phyloP scores from a whole-genome alignment of 1,284 basidiomycete species.

The Prillingera fragicola region DNA sequence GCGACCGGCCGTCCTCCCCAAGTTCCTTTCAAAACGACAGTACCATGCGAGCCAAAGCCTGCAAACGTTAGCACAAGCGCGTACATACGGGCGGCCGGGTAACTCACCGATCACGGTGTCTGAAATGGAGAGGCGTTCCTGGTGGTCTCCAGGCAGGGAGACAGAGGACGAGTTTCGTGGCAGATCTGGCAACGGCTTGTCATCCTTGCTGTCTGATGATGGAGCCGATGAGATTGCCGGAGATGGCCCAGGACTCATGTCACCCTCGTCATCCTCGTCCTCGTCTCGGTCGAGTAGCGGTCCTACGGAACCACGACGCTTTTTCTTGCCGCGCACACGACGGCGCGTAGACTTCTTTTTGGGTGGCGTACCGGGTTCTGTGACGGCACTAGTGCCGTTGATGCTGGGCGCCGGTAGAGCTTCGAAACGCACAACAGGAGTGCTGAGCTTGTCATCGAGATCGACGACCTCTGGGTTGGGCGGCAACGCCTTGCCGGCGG shows the following conservation, averaged over 20 bases:
- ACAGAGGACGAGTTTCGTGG: conserved; percentile 34
- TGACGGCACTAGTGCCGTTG: background rate
- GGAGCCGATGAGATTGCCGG: background rate
- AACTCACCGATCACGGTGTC: conserved; percentile 69
- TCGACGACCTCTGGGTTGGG: background rate
- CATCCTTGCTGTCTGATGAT: conserved; percentile 13
- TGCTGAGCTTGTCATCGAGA: background rate
- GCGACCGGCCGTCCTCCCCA: conserved; percentile 94
- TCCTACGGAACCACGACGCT: conserved; percentile 25
- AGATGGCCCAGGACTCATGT: conserved; percentile 1
- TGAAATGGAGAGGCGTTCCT: conserved; percentile 58
- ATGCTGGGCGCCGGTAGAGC: conserved; percentile 2
- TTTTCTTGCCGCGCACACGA: conserved; percentile 34
- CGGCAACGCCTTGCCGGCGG: conserved; percentile 6
- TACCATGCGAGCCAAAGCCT: conserved; percentile 96
- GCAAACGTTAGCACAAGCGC: conserved; percentile 3
- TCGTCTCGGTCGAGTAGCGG: conserved; percentile 50
- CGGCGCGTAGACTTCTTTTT: conserved; percentile 32
- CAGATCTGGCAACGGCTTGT: conserved; percentile 39
- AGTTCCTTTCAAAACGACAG: conserved; percentile 87
- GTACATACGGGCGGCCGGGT: background rate
- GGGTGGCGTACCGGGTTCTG: conserved; percentile 7
- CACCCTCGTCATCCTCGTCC: conserved; percentile 48
- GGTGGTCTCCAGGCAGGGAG: conserved; percentile 34
- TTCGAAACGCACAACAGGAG: conserved; percentile 16